Evolutionary conservation across 495 filamentous ascomycete species (phyloP), one percentile per base, ranked within the genome.

Genomic region (Penicillium bialowiezense): DNA sequence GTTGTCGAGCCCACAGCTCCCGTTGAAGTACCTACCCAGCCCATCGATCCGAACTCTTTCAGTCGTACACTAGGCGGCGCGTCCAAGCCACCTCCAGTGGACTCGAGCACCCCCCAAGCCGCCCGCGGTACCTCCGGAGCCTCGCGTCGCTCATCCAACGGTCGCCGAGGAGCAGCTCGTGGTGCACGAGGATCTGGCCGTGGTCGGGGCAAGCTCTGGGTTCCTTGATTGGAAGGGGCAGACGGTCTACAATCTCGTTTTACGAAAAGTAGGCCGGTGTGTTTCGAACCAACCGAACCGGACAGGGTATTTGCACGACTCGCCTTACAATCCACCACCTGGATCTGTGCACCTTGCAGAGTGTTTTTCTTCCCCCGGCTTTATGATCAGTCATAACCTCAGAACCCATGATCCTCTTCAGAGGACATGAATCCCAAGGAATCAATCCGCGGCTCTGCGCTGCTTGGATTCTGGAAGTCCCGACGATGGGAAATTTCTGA

Each of bases 11-110:
- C 46, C 21, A 50, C 65, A 4, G 56, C 43, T 14, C 50, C 67
- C 1, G 59, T 70, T 10, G 73, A 74, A 50, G 70, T 75, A 18
- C 75, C 75, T 3, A 78, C 72, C 5, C 64, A 74, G 48, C 75
- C 75, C 3, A 79, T 82, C 44, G 78, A 82, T 44, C 78, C 78
- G 0, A 67, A 82, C 55, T 80, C 78, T 3, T 82, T 78, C 56
- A 75, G 69, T 44, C 74, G 78, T 14, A 67, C 67, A 7, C 58
- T 76, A 15, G 59, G 59, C 9, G 62, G 58, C 3, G 40, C 52
- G 1, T 50, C 52, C 15, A 69, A 70, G 49, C 58, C 54, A 21
- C 56, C 62, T 3, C 61, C 69, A 3, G 62, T 70, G 21, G 72
- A 74, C 41, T 52, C 69, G 42, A 70, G 60, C 52, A 67, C 60